These are phyloP conservation scores for Nicotiana knightiana DNA, from an alignment of 257 asterid genomes.

Conservation along the genomic window DNA sequence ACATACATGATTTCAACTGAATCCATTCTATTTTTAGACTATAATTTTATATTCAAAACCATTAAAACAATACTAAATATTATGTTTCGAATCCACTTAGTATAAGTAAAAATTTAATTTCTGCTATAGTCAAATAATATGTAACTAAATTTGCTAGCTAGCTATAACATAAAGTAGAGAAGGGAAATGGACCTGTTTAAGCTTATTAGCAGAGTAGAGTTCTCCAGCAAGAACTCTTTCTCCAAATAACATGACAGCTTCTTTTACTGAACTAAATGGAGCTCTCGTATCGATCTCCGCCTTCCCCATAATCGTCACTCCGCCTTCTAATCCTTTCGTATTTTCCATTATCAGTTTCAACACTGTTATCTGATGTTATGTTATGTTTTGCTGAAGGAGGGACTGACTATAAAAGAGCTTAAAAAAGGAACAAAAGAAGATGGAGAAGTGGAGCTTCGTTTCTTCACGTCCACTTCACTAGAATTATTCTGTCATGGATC, in stretches of 20 bases:
- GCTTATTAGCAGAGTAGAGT: constrained; percentile 47
- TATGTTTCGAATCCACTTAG: too few relatives aligned
- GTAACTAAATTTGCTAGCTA: too few relatives aligned
- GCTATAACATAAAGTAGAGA: too few relatives aligned
- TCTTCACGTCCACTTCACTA: constrained; percentile 81
- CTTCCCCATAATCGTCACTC: constrained; percentile 8
- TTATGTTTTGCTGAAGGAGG: constrained; percentile 1
- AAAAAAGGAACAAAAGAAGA: constrained; percentile 1
- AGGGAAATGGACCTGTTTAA: constrained; percentile 36
- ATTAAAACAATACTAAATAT: too few relatives aligned
- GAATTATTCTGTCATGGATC: constrained; percentile 17
- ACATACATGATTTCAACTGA: too few relatives aligned
- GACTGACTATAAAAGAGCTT: neutral
- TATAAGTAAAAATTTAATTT: too few relatives aligned
- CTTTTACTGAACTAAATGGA: constrained; percentile 79
- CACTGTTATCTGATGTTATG: neutral
- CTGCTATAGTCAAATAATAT: too few relatives aligned
- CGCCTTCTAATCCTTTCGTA: constrained; percentile 10
- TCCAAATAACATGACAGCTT: constrained; percentile 73
- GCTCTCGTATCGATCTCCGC: constrained; percentile 87
- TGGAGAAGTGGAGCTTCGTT: constrained; percentile 53
- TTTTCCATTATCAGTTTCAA: constrained; percentile 14
- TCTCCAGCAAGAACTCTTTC: constrained; percentile 69
- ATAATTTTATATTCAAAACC: too few relatives aligned
- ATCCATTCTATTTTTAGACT: too few relatives aligned